Evolutionary conservation across 352 stramenopile genomes (phyloP).

Genomic region (Phytopythium vexans): DNA sequence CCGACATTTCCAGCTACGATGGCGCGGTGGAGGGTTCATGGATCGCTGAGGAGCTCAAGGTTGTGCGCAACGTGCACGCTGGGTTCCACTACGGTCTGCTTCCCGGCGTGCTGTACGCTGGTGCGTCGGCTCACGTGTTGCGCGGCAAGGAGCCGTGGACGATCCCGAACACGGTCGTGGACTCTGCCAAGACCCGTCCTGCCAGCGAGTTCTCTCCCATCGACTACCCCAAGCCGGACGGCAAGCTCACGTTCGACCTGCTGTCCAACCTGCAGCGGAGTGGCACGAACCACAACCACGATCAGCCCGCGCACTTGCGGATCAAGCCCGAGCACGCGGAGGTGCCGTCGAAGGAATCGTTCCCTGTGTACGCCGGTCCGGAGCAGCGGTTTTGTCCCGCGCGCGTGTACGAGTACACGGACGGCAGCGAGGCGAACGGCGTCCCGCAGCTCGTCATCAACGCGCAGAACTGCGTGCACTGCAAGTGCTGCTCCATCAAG

Average conservation of each 20-base stretch:
- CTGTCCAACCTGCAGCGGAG: constrained; percentile 97
- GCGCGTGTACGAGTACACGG: constrained; percentile 98
- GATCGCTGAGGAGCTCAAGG: constrained; percentile 96
- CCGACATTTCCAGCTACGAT: constrained; percentile 86
- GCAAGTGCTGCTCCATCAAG: constrained; percentile 99
- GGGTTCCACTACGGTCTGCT: constrained; percentile 95
- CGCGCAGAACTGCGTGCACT: constrained; percentile 99
- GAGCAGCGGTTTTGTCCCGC: constrained; percentile 98
- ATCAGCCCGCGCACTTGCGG: constrained; percentile 96
- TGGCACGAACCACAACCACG: constrained; percentile 97
- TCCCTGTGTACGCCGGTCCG: constrained; percentile 93
- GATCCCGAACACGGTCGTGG: constrained; percentile 74
- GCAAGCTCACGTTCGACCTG: constrained; percentile 97
- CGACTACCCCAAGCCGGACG: constrained; percentile 96
- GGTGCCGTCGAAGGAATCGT: constrained; percentile 86
- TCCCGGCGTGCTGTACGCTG: constrained; percentile 93
- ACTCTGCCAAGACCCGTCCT: constrained; percentile 92
- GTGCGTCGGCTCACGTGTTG: constrained; percentile 90
- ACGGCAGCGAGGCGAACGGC: constrained; percentile 85
- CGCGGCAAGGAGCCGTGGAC: constrained; percentile 98
- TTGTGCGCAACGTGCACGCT: constrained; percentile 96
- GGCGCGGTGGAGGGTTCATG: constrained; percentile 91
- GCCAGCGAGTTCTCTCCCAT: constrained; percentile 91
- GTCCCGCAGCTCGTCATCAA: constrained; percentile 97
- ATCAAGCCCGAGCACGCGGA: constrained; percentile 91